Base-by-base conservation (phyloP, 2,329 filamentous ascomycete genomes). In the Nannizzia gypsea region DNA sequence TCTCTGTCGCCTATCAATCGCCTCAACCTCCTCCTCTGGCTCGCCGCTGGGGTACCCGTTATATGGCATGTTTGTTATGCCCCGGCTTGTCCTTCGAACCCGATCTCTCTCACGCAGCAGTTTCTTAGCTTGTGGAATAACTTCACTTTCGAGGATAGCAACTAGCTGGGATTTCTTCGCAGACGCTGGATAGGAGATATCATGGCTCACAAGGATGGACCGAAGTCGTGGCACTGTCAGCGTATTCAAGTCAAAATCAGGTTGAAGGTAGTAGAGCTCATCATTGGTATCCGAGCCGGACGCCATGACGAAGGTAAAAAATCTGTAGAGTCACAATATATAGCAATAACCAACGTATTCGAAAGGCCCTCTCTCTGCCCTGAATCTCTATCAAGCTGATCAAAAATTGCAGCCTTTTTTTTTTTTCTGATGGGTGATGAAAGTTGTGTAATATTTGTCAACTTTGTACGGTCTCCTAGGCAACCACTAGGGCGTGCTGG, bases 91-190 rank as follows among this genome's bases (percentile, higher is more conserved):
- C 62, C 92, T 85, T 76, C 90, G 90, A 13, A 90, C 91, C 61
- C 85, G 83, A 46, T 88, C 85, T 67, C 88, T 84, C 58, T 87
- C 84, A 11, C 83, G 81, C 34, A 95, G 79, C 24, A 97, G 81
- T 73, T 87, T 88, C 65, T 83, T 82, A 1, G 89, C 86, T 67
- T 92, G 86, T 0, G 92, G 88, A 3, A 89, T 76, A 28, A 99
- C 81, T 64, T 93, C 78, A 34, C 87, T 80, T 69, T 87, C 85
- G 74, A 99, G 90, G 54, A 97, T 83, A 6, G 88, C 84, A 62
- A 99, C 80, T 22, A 99, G 83, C 69, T 95, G 87, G 0, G 84
- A 78, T 77, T 99, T 99, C 77, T 97, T 99, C 11, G 93, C 90
- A 3, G 86, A 91, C 0, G 89, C 86, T 3, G 91, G 87, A 71